Conservation (phyloP, 257 asterid genomes). For the Nicotiana sylvestris region DNA sequence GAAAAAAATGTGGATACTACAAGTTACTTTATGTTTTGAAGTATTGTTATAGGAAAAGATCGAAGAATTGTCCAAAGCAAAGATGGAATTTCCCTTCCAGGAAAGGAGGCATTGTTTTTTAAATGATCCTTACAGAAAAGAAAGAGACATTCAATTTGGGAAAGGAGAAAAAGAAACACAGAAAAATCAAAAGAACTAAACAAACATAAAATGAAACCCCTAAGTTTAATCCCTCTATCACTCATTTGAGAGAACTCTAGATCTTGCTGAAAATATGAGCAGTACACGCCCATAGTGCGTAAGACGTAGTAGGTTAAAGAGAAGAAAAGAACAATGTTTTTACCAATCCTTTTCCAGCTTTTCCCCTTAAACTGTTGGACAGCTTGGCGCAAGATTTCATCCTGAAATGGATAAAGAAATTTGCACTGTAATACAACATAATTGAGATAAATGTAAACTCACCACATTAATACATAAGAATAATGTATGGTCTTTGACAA, state of each 20-base stretch:
- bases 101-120: not conserved
- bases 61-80: not conserved
- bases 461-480: too few relatives aligned
- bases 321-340: not conserved
- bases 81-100: not conserved
- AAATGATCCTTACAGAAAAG: not conserved
- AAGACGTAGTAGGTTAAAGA: not conserved
- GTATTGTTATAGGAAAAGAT: not conserved
- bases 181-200: not conserved
- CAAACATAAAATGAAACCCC: not conserved
- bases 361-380: slow-evolving; percentile 89
- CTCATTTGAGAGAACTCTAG: not conserved
- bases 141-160: not conserved
- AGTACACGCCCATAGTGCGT: not conserved
- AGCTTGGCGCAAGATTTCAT: slow-evolving; percentile 75
- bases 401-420: slow-evolving; percentile 27
- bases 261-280: not conserved
- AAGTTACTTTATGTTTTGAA: not conserved
- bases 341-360: slow-evolving; percentile 96
- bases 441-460: not conserved
- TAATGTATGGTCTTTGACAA: not conserved
- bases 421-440: not conserved
- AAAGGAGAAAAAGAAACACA: not conserved
- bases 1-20: not conserved
- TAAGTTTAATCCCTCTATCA: not conserved